Evolutionary conservation across 108 stramenopile species (phyloP).

Genomic region (Parietichytrium sp.): DNA sequence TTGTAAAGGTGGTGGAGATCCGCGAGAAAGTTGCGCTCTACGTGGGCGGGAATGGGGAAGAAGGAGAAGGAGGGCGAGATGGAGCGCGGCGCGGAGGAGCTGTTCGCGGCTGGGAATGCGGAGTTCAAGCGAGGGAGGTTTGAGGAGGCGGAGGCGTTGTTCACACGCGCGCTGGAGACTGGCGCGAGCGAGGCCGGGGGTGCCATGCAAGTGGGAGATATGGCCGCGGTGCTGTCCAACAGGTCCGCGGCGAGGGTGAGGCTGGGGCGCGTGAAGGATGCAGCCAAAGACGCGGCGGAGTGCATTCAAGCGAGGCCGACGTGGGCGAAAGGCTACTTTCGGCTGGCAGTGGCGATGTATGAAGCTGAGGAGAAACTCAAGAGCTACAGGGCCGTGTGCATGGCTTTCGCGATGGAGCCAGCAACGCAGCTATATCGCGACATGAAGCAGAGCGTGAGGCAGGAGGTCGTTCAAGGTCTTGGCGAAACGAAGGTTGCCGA

Average conservation of each 20-base stretch:
- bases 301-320: background rate
- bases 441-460: background rate
- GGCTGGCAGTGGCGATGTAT: background rate
- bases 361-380: background rate
- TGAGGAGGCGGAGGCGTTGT: background rate
- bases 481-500: background rate
- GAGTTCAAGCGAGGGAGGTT: background rate
- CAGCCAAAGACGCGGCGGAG: background rate
- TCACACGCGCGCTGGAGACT: background rate
- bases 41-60: background rate
- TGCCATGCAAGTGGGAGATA: background rate
- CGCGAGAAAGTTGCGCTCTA: too few species aligned
- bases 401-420: background rate
- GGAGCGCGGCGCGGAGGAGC: background rate
- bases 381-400: constrained; percentile 10
- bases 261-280: background rate
- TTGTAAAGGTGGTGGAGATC: too few species aligned
- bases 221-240: background rate
- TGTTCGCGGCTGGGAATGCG: background rate
- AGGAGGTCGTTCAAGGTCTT: too few species aligned
- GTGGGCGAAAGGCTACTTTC: constrained; percentile 34
- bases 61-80: background rate
- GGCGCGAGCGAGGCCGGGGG: background rate
- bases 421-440: constrained; percentile 6
- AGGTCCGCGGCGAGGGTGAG: background rate